Evolutionary conservation across 306 rosid genomes (phyloP), one percentile per base, ranked within the genome.

Genomic region (Oxytropis ochrocephala): DNA sequence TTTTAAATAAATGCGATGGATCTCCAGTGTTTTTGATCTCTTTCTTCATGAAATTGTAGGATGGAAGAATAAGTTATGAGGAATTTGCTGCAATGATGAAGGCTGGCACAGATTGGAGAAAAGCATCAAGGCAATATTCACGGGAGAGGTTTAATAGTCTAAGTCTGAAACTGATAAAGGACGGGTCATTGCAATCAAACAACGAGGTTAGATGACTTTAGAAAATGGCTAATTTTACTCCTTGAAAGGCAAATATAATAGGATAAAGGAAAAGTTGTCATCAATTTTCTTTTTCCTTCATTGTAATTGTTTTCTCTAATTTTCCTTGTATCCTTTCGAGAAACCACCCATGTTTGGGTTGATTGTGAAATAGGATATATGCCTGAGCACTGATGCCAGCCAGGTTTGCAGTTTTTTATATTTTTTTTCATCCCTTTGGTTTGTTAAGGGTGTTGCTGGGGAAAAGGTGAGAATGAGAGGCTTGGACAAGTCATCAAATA

Each of bases 71-170:
- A 61, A 89, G 98, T 69, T 89, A 89, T 9, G 91, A 83, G 55
- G 98, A 92, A 67, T 92, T 92, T 83, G 92, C 84, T 36, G 84
- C 79, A 32, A 92, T 92, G 98, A 92, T 92, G 98, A 92, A 89
- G 78, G 85, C 96, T 2, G 95, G 98, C 39, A 92, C 95, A 21
- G 98, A 92, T 78, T 89, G 98, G 98, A 86, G 96, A 84, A 92
- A 92, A 69, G 98, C 95, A 49, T 92, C 96, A 60, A 89, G 96
- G 74, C 98, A 92, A 80, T 92, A 87, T 74, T 92, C 98, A 5
- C 85, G 98, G 64, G 98, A 92, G 56, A 85, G 96, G 82, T 92
- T 92, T 66, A 88, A 82, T 30, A 90, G 69, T 74, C 83, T 92
- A 18, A 92, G 96, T 79, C 32, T 83, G 71, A 83, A 73, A 57